Evolutionary conservation across 73 alveolate species (phyloP).

Genomic region (Tetrahymena thermophila): DNA sequence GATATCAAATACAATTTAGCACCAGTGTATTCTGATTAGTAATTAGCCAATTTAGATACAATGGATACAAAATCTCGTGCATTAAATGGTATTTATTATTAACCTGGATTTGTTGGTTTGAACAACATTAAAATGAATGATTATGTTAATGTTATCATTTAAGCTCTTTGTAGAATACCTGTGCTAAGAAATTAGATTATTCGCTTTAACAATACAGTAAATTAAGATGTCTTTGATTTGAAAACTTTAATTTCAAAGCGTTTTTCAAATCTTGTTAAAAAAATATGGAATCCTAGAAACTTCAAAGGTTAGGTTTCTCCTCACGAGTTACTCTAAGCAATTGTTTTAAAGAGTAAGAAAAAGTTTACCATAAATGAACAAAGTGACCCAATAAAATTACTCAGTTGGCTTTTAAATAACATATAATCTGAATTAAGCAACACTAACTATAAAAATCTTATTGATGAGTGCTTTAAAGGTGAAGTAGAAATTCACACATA

Average conservation of each 20-base stretch:
- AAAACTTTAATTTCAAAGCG: conserved; percentile 54
- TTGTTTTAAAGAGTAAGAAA: conserved; percentile 52
- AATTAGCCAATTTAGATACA: conserved; percentile 55
- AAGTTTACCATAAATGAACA: conserved; percentile 58
- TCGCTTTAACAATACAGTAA: conserved; percentile 42
- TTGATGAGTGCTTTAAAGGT: conserved; percentile 83
- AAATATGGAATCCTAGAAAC: conserved; percentile 95
- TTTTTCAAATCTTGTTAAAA: conserved; percentile 85
- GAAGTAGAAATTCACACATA: conserved; percentile 65
- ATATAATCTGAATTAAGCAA: conserved; percentile 56
- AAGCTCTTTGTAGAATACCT: conserved; percentile 77
- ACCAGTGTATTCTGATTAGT: conserved; percentile 73
- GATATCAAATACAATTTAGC: conserved; percentile 55
- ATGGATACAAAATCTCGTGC: conserved; percentile 59
- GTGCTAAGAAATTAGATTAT: conserved; percentile 72
- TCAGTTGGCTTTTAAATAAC: conserved; percentile 85
- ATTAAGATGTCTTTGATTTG: conserved; percentile 48
- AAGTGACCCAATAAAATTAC: conserved; percentile 84
- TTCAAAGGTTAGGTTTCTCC: conserved; percentile 84
- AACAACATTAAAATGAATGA: conserved; percentile 90
- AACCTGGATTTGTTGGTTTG: conserved; percentile 87
- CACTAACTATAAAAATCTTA: conserved; percentile 37
- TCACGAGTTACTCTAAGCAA: conserved; percentile 47
- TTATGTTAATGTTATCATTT: conserved; percentile 87
- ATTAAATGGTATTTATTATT: conserved; percentile 71